Percentiles rank a stretch among this genome's conserved stretches.
These are phyloP conservation scores for Yamadazyma pseudoaaseri DNA, from an alignment of 1,139 yeast species.

Conservation along the genomic window DNA sequence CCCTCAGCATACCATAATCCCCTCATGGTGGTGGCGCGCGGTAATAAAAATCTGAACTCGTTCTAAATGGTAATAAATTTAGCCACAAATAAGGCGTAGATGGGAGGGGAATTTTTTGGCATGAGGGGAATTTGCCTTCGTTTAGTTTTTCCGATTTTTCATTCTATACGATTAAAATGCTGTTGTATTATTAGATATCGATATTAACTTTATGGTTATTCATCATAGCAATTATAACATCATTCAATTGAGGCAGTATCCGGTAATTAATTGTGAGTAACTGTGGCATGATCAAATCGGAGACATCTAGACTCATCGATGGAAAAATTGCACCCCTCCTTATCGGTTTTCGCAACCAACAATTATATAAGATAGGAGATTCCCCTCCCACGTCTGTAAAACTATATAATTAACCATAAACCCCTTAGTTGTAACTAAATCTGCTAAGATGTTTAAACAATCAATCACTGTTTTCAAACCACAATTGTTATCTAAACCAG, in stretches of 20 bases:
- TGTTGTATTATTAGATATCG: too few relatives aligned
- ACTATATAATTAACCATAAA: not conserved
- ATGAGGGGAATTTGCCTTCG: not conserved
- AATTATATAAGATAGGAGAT: not conserved
- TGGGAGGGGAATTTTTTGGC: conserved; percentile 5
- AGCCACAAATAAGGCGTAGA: too few relatives aligned
- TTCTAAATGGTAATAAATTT: too few relatives aligned
- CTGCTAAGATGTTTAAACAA: conserved; percentile 14
- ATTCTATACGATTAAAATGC: too few relatives aligned
- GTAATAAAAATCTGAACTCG: too few relatives aligned
- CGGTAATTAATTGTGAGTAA: too few relatives aligned
- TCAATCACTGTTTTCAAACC: conserved; percentile 17
- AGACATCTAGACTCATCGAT: conserved; percentile 1
- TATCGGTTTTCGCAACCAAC: conserved; percentile 3
- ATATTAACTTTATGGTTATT: too few relatives aligned
- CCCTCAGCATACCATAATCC: conserved; percentile 1
- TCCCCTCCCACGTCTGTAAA: conserved; percentile 6
- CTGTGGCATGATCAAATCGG: too few relatives aligned
- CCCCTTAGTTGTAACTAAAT: not conserved
- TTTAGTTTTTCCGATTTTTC: conserved; percentile 1
- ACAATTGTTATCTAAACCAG: conserved; percentile 11
- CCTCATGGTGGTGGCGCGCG: not conserved
- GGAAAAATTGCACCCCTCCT: not conserved
- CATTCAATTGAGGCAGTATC: too few relatives aligned
- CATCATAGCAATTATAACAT: too few relatives aligned